Base-by-base conservation (phyloP, 257 asterid species). In the Lycium barbarum region DNA sequence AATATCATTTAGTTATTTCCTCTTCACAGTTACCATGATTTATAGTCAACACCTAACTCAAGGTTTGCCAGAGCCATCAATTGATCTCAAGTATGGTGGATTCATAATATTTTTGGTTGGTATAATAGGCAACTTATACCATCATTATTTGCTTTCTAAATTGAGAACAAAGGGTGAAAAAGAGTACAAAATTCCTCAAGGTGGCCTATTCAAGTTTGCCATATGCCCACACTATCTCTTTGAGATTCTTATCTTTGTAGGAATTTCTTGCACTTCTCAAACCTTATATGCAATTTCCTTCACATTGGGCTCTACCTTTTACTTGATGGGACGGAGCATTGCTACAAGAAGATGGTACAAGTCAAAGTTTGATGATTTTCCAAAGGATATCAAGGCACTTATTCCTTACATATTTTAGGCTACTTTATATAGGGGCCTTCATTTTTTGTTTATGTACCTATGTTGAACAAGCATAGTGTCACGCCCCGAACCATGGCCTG, bases 141-240 rank as follows among this genome's bases (percentile, higher is more conserved):
- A 93, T 91, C 97, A 92, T 87, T 87, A 62, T 78, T 86, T 94
- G 61, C 95, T 93, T 5, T 87, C 95, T 4, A 91, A 74, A 35
- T 73, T 93, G 20, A 89, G 97, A 83, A 84, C 22, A 5, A 10
- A 81, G 2, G 92, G 88, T 15, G 92, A 93, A 2, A 89, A 90
- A 38, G 81, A 80, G 62, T 92, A 92, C 92, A 91, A 87, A 80
- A 89, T 92, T 45, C 93, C 93, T 2, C 85, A 81, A 61, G 95
- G 96, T 8, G 94, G 96, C 6, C 88, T 93, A 9, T 92, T 92
- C 47, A 59, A 53, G 70, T 53, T 87, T 83, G 92, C 88, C 18
- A 87, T 88, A 51, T 94, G 98, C 67, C 98, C 98, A 2, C 96
- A 92, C 35, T 91, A 92, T 68, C 70, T 90, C 6, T 93, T 92